Evolutionary conservation across 2,329 filamentous ascomycete species (phyloP), one percentile per base, ranked within the genome.

Genomic region (Sarocladium strictum): DNA sequence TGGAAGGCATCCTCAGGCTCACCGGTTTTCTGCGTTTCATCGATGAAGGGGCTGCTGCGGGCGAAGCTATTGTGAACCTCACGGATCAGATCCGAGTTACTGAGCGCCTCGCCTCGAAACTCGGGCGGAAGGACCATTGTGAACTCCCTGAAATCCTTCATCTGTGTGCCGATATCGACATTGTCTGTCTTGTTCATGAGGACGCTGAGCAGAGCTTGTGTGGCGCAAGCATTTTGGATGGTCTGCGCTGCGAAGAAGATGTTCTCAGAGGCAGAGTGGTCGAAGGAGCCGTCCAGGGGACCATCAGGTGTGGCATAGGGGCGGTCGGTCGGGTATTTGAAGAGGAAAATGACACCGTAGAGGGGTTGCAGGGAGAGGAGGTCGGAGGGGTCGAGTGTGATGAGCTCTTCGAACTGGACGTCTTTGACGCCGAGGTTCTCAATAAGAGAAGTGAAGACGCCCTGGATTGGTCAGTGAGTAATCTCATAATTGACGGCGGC

Each of bases 201-300:
- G 54, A 97, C 89, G 53, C 89, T 94, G 38, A 99, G 82, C 47
- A 99, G 83, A 3, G 94, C 94, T 71, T 99, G 94, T 15, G 94
- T 99, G 43, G 92, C 94, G 73, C 94, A 99, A 7, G 94, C 94
- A 72, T 99, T 99, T 72, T 97, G 93, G 68, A 99, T 99, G 3
- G 93, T 97, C 75, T 99, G 94, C 27, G 87, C 85, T 3, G 94
- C 94, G 72, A 99, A 99, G 63, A 96, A 79, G 58, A 81, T 78
- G 58, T 90, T 85, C 17, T 87, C 77, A 11, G 90, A 77, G 14
- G 90, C 90, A 15, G 77, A 78, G 62, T 84, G 76, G 73, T 97
- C 91, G 70, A 90, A 96, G 32, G 75, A 77, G 58, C 94, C 94
- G 69, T 97, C 92, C 60, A 84, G 81, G 0, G 92, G 91, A 43